Evolutionary conservation across 1,284 basidiomycete species (phyloP), one percentile per base, ranked within the genome.

Genomic region (Stygiomarasmius scandens): DNA sequence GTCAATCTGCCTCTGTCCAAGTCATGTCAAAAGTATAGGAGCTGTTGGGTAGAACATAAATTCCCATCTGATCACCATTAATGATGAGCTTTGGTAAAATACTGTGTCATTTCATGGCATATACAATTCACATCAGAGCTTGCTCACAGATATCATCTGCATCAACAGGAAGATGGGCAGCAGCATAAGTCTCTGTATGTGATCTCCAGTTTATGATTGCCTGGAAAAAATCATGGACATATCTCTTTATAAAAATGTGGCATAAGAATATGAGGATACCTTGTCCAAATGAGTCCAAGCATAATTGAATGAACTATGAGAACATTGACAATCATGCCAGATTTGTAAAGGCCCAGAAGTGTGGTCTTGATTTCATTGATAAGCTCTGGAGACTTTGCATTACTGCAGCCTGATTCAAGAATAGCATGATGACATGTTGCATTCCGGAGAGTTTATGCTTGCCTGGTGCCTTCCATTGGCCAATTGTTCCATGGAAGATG

Each of bases 1-100:
- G 19, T 66, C 61, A n/a, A 73, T 68, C 48, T 73, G 69, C 10
- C 46, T 44, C 0, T 62, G 44, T 0, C 67, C 67, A 12, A 43
- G n/a, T 58, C 2, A 64, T 58, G 11, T 62, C 38, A 36, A 45
- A 71, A 0, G 67, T 72, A 2, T 20, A 55, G 3, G 52, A 58
- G 46, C 58, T 64, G 27, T 58, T 62, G 0, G 62, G 58, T 2
- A 69, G 47, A 16, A 67, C 23, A 38, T 64, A 56, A 3, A 49
- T 53, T 0, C 68, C 63, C 0, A 62, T 65, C 38, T 70, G 67
- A 46, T 71, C 63, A 8, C 20, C 34, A 51, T 51, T 51, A 32
- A 51, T 23, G 19, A 51, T 32, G 20, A 51, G 49, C 32, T 51
- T 20, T 3, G 34, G 32, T 11, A 32, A 32, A 23, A 51, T 41